Base-by-base conservation (phyloP, 83 land plant genomes). In the Diphasiastrum complanatum region DNA sequence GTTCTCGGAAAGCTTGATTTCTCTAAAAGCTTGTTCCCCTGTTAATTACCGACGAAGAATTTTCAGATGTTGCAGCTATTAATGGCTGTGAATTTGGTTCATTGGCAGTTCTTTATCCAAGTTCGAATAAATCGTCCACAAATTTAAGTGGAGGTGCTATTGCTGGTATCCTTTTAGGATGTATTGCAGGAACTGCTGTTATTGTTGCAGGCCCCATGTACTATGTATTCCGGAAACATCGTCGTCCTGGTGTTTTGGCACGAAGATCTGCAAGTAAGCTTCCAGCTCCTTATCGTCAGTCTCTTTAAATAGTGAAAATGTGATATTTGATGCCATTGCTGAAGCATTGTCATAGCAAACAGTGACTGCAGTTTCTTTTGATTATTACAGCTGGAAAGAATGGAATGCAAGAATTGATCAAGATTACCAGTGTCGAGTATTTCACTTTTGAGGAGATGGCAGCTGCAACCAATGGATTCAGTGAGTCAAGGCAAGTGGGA, bases 81-180 rank as follows among this genome's bases (percentile, higher is more conserved):
- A 33, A 24, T 56, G 57, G 26, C 27, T 68, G 6, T 45, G 25
- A 30, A 64, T 69, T 74, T 3, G 34, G 20, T 47, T 40, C 1
- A 0, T 46, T 2, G 6, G n/a, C n/a, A n/a, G n/a, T n/a, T n/a
- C n/a, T n/a, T n/a, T n/a, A n/a, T n/a, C n/a, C n/a, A n/a, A n/a
- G n/a, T n/a, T n/a, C n/a, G n/a, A n/a, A n/a, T n/a, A n/a, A n/a
- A n/a, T n/a, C n/a, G 5, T 45, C 73, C 58, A 1, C 61, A 34
- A 46, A 47, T 2, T 63, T 79, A 32, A 75, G 70, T 64, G 72
- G 47, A 36, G 76, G 76, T 30, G 76, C 73, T 31, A 11, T 83
- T 26, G 79, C 54, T 33, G 87, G 81, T 29, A 74, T 83, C 19
- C 41, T 77, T 19, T 1, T 83, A 8, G 83, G 81, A 5, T 47